Base-by-base conservation (phyloP, 2,329 filamentous ascomycete genomes). In the Pseudocercospora crystallina region DNA sequence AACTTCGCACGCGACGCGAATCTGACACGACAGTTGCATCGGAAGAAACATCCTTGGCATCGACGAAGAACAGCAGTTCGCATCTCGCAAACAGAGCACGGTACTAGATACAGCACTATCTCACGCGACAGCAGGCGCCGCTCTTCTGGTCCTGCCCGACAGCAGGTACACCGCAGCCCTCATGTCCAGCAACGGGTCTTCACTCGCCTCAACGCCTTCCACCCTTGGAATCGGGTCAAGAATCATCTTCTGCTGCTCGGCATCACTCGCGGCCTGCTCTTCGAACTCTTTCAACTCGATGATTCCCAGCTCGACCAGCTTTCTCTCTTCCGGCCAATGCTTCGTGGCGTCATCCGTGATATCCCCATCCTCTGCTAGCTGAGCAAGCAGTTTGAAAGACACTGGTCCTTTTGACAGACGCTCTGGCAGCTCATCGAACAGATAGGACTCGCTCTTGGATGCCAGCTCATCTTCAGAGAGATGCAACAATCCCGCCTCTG, bases 221-320 rank as follows among this genome's bases (percentile, higher is more conserved):
- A 82, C 73, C 46, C 80, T 69, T 5, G 80, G 80, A 43, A 82
- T 73, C 1, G 80, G 80, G 68, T 84, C 80, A 56, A 80, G 82
- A 55, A 83, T 83, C 35, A 79, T 69, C 30, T 69, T 66, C 67
- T 81, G 77, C 67, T 79, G 74, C 67, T 75, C 66, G 47, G 66
- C 68, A 50, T 63, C 61, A 42, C 69, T 72, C 46, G 75, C 70
- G 9, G 52, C 49, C 42, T 55, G 37, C 26, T 41, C 15, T 20
- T 73, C 61, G 8, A 75, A 50, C 17, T 63, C 61, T 15, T 78
- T 70, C 8, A 83, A 48, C 49, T 60, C 72, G 7, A 83, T 60
- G 1, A 61, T 71, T 1, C 80, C 80, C 47, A 83, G 61, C 55
- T 79, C 74, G 3, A 81, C 76, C 14, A 79, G 42, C 53, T 74